phyloP scores from a whole-genome alignment of 805 yeast genomes.

The Candida montana region DNA sequence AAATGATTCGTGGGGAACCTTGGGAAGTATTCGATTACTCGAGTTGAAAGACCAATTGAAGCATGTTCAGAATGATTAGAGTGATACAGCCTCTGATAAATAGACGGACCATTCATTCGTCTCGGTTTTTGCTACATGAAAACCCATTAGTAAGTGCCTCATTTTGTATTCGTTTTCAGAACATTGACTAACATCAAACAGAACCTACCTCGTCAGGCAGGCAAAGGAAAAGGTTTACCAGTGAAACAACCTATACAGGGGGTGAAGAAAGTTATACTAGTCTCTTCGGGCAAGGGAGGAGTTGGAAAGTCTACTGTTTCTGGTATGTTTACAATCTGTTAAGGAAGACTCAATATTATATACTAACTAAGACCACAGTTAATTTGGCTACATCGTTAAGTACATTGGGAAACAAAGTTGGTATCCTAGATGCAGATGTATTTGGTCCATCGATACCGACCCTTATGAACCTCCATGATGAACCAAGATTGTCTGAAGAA shows the following conservation, averaged over 20 bases:
- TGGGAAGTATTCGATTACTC: too few relatives aligned
- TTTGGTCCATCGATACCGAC: conserved; percentile 84
- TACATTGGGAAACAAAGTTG: conserved; percentile 49
- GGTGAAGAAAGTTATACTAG: conserved; percentile 63
- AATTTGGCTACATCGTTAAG: conserved; percentile 64
- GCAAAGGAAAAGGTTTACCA: conserved; percentile 50
- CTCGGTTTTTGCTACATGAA: conserved; percentile 29
- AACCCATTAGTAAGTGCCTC: conserved; percentile 47
- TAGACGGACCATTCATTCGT: neutral
- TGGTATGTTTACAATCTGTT: conserved; percentile 13
- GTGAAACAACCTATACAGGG: conserved; percentile 49
- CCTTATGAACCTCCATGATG: conserved; percentile 61
- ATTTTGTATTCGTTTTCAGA: neutral
- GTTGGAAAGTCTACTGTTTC: conserved; percentile 80
- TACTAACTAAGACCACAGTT: conserved; percentile 23
- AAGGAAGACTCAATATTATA: neutral
- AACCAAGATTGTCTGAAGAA: conserved; percentile 48
- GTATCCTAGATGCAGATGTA: conserved; percentile 73
- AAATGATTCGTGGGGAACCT: too few relatives aligned
- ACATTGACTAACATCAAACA: conserved; percentile 1
- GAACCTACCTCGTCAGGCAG: conserved; percentile 19
- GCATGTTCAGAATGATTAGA: too few relatives aligned
- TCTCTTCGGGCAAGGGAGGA: conserved; percentile 73
- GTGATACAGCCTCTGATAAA: too few relatives aligned
- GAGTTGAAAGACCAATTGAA: too few relatives aligned